Percentiles rank a stretch among this genome's conserved stretches.
Conservation (phyloP, 208 protist species). For the Crithidia brevicula region DNA sequence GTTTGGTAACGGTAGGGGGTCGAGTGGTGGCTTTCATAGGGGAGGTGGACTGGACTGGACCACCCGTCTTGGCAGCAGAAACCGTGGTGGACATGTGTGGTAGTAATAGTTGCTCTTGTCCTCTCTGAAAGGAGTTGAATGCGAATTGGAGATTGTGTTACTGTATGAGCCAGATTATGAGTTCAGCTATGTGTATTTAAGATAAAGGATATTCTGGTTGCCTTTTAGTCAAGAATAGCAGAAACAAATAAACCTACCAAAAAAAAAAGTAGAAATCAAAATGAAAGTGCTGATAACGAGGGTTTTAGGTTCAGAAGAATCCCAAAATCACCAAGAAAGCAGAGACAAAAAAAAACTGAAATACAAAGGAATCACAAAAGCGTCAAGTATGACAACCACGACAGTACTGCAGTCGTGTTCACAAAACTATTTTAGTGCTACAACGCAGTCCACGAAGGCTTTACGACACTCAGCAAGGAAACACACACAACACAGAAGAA, state of each 20-base stretch:
- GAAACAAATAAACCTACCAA: background rate
- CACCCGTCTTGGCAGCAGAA: background rate
- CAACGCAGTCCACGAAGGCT: too few relatives aligned
- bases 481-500: too few relatives aligned
- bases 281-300: background rate
- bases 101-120: background rate
- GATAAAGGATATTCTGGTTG: too few relatives aligned
- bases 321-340: background rate
- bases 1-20: background rate
- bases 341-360: slow-evolving; percentile 4
- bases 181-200: too few relatives aligned
- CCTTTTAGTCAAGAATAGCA: too few relatives aligned
- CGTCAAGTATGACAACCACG: background rate
- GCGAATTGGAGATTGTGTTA: too few relatives aligned
- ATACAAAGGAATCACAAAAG: background rate
- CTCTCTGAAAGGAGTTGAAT: too few relatives aligned
- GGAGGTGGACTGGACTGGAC: background rate
- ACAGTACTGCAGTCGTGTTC: too few relatives aligned
- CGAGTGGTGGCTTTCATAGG: background rate
- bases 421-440: too few relatives aligned
- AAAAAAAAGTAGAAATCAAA: background rate
- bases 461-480: too few relatives aligned
- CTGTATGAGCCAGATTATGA: too few relatives aligned
- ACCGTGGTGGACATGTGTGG: background rate
- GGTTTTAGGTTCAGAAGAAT: too few relatives aligned